Evolutionary conservation across 129 eudicot species (phyloP), one percentile per base, ranked within the genome.

Genomic region (Silybum marianum): DNA sequence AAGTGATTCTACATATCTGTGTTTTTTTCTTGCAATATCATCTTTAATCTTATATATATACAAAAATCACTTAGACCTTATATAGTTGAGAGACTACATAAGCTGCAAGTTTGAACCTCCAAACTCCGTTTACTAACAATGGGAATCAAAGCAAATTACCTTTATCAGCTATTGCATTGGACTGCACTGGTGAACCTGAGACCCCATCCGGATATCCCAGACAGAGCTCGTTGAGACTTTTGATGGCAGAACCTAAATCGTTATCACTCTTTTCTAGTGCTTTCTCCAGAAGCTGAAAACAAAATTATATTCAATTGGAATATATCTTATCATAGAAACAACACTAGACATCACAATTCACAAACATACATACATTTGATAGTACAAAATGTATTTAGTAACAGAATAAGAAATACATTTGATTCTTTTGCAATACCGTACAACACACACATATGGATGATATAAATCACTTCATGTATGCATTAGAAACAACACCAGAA

Each of bases 171-270:
- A 42, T n/a, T 18, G 86, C 66, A 73, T 85, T 73, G 30, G 63
- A 81, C 42, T 91, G 83, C 73, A 32, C 85, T 2, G 83, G 75
- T 69, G 87, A 79, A 69, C 76, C 76, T 1, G 90, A 71, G 36
- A 78, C 70, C 9, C 83, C 91, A 65, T 83, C 89, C 7, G 78
- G 60, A 74, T 90, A 75, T 80, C 86, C 97, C 76, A 89, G 81
- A 86, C 81, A 84, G 48, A 95, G 92, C 80, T 88, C 91, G 4
- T 85, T 87, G 80, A 95, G 89, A 76, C 91, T 87, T 86, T 89
- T 90, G 23, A 92, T 88, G 13, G 98, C 97, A 63, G 87, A 68
- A 75, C 88, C 91, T 23, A 95, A 38, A 80, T 95, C 96, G 84
- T 86, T 78, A 66, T 88, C 93, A 71, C 93, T 92, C 80, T 88